Evolutionary conservation across 148 eudicot species (phyloP).

Genomic region (Vaccinium darrowii): DNA sequence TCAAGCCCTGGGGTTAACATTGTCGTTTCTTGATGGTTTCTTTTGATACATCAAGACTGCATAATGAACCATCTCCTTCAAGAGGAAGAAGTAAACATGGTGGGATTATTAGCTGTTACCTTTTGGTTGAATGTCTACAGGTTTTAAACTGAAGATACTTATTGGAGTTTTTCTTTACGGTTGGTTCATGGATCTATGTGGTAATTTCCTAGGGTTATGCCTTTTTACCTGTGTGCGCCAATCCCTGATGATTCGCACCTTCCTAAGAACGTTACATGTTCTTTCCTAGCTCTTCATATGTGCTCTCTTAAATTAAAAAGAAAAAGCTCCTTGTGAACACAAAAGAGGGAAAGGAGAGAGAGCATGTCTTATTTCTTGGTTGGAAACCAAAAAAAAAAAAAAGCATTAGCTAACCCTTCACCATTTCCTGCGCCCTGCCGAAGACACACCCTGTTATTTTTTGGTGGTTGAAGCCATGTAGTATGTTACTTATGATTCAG

Average conservation of each 20-base stretch:
- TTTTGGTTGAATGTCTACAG: neutral
- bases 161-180: neutral
- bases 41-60: neutral
- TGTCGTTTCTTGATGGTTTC: neutral
- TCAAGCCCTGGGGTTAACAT: neutral
- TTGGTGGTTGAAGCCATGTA: neutral
- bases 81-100: neutral
- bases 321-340: neutral
- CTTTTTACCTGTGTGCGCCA: neutral
- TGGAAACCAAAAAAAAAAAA: neutral
- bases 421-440: neutral
- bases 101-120: neutral
- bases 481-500: neutral
- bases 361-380: neutral
- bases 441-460: neutral
- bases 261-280: neutral
- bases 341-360: neutral
- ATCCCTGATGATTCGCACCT: neutral
- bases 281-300: neutral
- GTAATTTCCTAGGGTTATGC: neutral
- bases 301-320: neutral
- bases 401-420: neutral
- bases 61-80: neutral
- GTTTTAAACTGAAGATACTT: neutral
- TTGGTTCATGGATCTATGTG: neutral